A percentile compares a stretch with the other conserved stretches of the same genome.
phyloP scores from a whole-genome alignment of 805 yeast genomes.

The Kodamaea hsintzibuensis region DNA sequence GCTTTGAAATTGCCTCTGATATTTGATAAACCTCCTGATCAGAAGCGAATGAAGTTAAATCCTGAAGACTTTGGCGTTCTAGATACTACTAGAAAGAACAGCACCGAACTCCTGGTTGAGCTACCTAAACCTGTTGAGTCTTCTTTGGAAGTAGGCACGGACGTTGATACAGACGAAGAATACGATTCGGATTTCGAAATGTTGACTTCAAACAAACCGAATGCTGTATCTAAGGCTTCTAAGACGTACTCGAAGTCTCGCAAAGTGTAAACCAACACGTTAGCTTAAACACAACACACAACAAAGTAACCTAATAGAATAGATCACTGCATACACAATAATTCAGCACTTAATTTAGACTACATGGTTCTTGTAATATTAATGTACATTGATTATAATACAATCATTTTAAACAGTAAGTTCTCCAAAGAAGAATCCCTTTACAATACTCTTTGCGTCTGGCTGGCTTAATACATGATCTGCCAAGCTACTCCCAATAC shows the following conservation, averaged over 20 bases:
- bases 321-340: too few species aligned
- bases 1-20: neutral
- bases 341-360: neutral
- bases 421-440: constrained; percentile 78
- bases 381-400: constrained; percentile 1
- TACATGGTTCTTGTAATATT: neutral
- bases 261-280: neutral
- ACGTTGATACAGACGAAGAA: constrained; percentile 10
- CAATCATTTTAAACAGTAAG: constrained; percentile 12
- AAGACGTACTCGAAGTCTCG: constrained; percentile 7
- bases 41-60: neutral
- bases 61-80: neutral
- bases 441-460: constrained; percentile 51
- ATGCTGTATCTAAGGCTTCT: neutral
- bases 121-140: neutral
- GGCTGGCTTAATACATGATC: constrained; percentile 47
- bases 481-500: constrained; percentile 64
- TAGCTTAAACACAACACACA: neutral
- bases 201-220: neutral
- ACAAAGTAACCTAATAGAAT: neutral
- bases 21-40: neutral
- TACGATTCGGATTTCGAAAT: constrained; percentile 13
- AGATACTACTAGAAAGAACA: neutral
- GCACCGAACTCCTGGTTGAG: neutral
- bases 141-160: neutral